Percentiles rank a stretch among this genome's conserved stretches.
Conservation (phyloP, 2,329 filamentous ascomycete genomes). For the Aureobasidium sp. region DNA sequence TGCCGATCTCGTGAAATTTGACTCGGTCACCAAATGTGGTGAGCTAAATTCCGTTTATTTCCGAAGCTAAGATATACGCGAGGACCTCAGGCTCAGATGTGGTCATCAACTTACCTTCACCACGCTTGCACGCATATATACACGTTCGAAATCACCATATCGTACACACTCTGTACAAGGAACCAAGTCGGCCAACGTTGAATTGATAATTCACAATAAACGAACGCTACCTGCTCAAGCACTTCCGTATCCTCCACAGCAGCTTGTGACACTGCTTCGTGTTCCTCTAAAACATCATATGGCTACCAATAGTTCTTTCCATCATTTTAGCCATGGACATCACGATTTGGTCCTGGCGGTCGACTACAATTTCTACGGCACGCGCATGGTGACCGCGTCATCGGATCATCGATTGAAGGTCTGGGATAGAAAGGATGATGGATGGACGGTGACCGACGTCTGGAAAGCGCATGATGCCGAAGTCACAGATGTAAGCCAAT, state of each 20-base stretch:
- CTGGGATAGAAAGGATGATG: slow-evolving; percentile 72
- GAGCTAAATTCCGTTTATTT: too few species aligned
- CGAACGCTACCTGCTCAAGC: too few species aligned
- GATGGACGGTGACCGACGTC: slow-evolving; percentile 77
- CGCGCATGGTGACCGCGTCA: slow-evolving; percentile 82
- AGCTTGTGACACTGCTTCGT: not conserved
- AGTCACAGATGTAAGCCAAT: slow-evolving; percentile 64
- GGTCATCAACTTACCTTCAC: not conserved
- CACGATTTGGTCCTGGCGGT: slow-evolving; percentile 76
- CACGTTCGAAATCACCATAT: not conserved
- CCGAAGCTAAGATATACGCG: too few species aligned
- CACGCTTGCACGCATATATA: not conserved
- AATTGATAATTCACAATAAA: not conserved
- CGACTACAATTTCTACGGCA: slow-evolving; percentile 87
- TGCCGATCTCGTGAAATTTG: not conserved
- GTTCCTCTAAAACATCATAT: slow-evolving; percentile 15
- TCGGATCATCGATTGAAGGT: slow-evolving; percentile 90
- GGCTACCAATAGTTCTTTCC: slow-evolving; percentile 29
- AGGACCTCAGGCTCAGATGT: not conserved
- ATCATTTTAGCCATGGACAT: slow-evolving; percentile 65
- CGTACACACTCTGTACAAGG: too few species aligned
- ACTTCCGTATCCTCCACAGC: not conserved
- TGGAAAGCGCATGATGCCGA: slow-evolving; percentile 89
- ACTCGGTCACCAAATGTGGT: too few species aligned
- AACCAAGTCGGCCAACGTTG: too few species aligned